phyloP scores from a whole-genome alignment of 179 eudicot species.

The Silene vulgaris region DNA sequence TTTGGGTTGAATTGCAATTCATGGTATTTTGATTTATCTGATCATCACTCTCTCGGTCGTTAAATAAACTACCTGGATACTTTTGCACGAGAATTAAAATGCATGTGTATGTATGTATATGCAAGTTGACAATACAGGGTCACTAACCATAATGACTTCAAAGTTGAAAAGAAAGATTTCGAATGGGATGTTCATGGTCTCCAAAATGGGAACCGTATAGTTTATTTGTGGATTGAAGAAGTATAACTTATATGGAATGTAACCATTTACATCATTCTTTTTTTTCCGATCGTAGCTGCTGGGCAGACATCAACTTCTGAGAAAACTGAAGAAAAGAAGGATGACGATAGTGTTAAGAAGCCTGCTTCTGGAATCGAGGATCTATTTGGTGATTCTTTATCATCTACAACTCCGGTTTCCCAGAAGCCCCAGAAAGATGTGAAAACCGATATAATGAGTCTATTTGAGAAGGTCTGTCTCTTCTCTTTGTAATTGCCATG shows the following conservation, averaged over 20 bases:
- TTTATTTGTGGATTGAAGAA: not conserved
- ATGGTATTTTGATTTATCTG: not conserved
- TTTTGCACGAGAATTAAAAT: too few species aligned
- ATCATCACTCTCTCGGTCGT: not conserved
- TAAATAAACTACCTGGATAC: too few species aligned
- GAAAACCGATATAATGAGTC: constrained; percentile 93
- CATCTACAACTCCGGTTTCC: constrained; percentile 35
- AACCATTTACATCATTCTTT: not conserved
- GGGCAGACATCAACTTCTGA: constrained; percentile 54
- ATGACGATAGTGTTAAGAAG: constrained; percentile 43
- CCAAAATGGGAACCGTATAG: not conserved
- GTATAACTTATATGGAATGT: not conserved
- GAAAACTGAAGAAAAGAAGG: constrained; percentile 41
- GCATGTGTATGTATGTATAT: too few species aligned
- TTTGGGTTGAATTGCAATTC: not conserved
- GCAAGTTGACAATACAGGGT: too few species aligned
- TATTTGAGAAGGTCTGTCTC: constrained; percentile 79
- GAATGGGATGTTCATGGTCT: not conserved
- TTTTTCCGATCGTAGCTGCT: constrained; percentile 46
- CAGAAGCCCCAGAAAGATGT: constrained; percentile 72
- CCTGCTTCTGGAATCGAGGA: constrained; percentile 72
- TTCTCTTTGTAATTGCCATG: not conserved
- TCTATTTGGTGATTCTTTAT: constrained; percentile 58
- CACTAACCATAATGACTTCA: too few species aligned
- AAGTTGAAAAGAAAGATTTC: not conserved